Percentiles rank a stretch among this genome's conserved stretches.
Evolutionary conservation across 2,329 filamentous ascomycete genomes (phyloP).

Genomic region (Beauveria pseudobassiana): DNA sequence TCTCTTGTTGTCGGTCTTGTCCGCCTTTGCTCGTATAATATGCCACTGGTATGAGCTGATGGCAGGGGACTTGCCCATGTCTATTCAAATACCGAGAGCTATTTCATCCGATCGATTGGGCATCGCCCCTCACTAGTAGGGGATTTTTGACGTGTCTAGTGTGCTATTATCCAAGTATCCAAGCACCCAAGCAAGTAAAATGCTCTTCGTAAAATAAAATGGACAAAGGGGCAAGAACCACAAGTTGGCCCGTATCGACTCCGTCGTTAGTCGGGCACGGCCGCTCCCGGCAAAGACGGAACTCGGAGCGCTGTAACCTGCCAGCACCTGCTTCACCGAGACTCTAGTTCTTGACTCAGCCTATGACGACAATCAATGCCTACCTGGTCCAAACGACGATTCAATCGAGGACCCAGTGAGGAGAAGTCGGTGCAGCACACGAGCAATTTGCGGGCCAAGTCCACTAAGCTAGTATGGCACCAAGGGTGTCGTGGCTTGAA

Average conservation of each 20-base stretch:
- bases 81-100: not conserved
- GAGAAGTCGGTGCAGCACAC: not conserved
- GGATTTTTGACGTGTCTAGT: not conserved
- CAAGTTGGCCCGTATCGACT: not conserved
- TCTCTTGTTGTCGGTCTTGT: not conserved
- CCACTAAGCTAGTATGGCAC: not conserved
- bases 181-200: too few species aligned
- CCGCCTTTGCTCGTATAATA: not conserved
- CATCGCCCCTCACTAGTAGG: not conserved
- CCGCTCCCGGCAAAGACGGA: not conserved
- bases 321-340: not conserved
- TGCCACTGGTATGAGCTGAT: not conserved
- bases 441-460: not conserved
- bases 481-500: too few species aligned
- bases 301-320: not conserved
- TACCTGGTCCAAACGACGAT: constrained; percentile 4
- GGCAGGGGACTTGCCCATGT: not conserved
- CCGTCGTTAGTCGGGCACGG: not conserved
- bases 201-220: not conserved
- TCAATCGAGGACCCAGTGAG: not conserved
- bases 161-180: too few species aligned
- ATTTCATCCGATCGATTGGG: constrained; percentile 5
- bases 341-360: not conserved
- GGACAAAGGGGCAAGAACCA: not conserved
- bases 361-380: constrained; percentile 1